Evolutionary conservation across 371 early-diverging fungal genomes (phyloP), one percentile per base, ranked within the genome.

Genomic region (Parasitella parasitica): DNA sequence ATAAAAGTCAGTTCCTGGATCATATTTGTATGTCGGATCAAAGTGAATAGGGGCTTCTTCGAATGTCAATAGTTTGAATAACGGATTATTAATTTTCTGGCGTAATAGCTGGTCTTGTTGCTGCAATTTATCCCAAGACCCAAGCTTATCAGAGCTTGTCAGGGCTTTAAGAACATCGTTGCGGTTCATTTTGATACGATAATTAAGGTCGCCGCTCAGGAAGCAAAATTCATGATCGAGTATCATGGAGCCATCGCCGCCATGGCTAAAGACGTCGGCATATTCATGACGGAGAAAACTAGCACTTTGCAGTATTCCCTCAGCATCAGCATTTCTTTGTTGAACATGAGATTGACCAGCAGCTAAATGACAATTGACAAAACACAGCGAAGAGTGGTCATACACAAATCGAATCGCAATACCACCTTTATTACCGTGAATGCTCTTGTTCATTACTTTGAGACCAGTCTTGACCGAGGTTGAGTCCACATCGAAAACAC

Each of bases 371-470:
- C 86, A 85, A 61, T 90, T 91, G 43, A 92, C 85, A 64, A 94
- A 92, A 59, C 91, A 91, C 16, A 94, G 66, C 6, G 90, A 86
- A 0, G 88, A 72, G 62, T 94, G 89, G 62, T 90, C 87, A 49
- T 86, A 64, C 13, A 88, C 66, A 28, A 94, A 67, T 9, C 92
- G 78, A 12, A 84, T 81, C 11, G 85, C 86, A 28, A 92, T 85
- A 16, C 87, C 91, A n/a, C 95, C 94, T 85, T 95, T 95, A 77
- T 94, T 95, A 6, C 94, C 95, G 67, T 94, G 92, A 3, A 72
- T 36, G 12, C 72, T 72, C 36, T 69, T 72, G 16, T 70, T 72
- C 63, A 84, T 85, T n/a, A 93, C 92, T 20, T 81, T 84, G 57
- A 95, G 56, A 2, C 96, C 94, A 0, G 96, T 95, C 76, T 93